Base-by-base conservation (phyloP, 306 rosid genomes). In the Lathyrus aphaca region DNA sequence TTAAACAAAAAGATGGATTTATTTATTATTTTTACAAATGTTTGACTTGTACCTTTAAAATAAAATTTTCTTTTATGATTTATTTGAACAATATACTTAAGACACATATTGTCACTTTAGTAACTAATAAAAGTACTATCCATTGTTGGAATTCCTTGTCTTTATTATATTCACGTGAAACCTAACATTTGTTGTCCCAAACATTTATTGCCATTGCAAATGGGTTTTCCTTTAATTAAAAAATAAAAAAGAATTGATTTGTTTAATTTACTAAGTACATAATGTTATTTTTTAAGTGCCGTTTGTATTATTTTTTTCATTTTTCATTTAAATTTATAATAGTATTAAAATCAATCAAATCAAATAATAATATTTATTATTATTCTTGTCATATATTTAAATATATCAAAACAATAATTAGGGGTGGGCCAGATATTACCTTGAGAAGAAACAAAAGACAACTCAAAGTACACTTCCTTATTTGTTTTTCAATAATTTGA, bases 121-220 rank as follows among this genome's bases (percentile, higher is more conserved):
- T 1, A 42, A 42, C 14, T 10, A 42, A 49, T 49, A 8, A 49
- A 49, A 49, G 12, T 49, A 17, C 25, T 1, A 6, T 1, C 8
- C 18, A 17, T 49, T 16, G 25, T 25, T 16, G 17, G 12, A 3
- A 4, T 8, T 16, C 55, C 18, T 49, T 16, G 55, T 49, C 55
- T 49, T 19, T 58, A 40, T 16, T 48, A 37, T 68, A 29, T 18
- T 49, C 56, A 50, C 56, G 39, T 68, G 62, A 53, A 37, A 16
- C 29, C 51, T 50, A 49, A 50, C 10, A 5, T 48, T 5, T 15
- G 54, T 17, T 48, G 10, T 14, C 2, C 14, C 25, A 49, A 37
- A 5, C 32, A 49, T 10, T 51, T n/a, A 13, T 14, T 44, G 17
- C 21, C 42, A 50, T 67, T 53, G 50, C 38, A 50, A 4, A 68